phyloP scores from a whole-genome alignment of 805 yeast species.

The Lipomyces sp. region DNA sequence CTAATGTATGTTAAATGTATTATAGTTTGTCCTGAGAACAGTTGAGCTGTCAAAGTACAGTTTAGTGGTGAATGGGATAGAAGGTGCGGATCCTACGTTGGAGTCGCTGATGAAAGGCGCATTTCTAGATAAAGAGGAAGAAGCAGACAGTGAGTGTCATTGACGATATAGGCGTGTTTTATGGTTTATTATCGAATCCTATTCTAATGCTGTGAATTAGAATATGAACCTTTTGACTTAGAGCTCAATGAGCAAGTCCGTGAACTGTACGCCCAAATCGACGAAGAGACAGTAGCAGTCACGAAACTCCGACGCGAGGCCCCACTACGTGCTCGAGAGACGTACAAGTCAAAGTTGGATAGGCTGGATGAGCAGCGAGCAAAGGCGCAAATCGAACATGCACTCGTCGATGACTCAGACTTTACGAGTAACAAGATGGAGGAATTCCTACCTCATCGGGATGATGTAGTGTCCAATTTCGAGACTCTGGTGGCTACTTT shows the following conservation, averaged over 20 bases:
- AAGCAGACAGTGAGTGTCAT: conserved; percentile 13
- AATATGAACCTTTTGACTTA: conserved; percentile 71
- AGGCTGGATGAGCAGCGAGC: conserved; percentile 25
- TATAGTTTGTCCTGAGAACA: conserved; percentile 51
- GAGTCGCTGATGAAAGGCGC: conserved; percentile 39
- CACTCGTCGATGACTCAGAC: conserved; percentile 10
- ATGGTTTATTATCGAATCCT: not conserved
- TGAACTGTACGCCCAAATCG: conserved; percentile 46
- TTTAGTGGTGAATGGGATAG: conserved; percentile 61
- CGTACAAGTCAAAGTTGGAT: conserved; percentile 47
- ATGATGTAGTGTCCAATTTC: conserved; percentile 17
- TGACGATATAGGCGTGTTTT: conserved; percentile 34
- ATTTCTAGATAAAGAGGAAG: conserved; percentile 40
- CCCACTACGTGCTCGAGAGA: conserved; percentile 43
- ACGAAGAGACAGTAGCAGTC: conserved; percentile 58
- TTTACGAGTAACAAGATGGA: conserved; percentile 4
- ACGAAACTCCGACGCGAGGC: conserved; percentile 56
- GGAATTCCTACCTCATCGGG: conserved; percentile 19
- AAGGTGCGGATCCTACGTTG: conserved; percentile 41
- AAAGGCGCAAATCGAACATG: not conserved
- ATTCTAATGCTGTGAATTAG: conserved; percentile 33
- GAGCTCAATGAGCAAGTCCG: conserved; percentile 65
- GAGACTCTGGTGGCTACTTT: conserved; percentile 19
- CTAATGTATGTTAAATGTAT: not conserved
- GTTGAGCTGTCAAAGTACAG: conserved; percentile 62